Evolutionary conservation across 148 eudicot species (phyloP), one percentile per base, ranked within the genome.

Genomic region (Heliamphora exappendiculata): DNA sequence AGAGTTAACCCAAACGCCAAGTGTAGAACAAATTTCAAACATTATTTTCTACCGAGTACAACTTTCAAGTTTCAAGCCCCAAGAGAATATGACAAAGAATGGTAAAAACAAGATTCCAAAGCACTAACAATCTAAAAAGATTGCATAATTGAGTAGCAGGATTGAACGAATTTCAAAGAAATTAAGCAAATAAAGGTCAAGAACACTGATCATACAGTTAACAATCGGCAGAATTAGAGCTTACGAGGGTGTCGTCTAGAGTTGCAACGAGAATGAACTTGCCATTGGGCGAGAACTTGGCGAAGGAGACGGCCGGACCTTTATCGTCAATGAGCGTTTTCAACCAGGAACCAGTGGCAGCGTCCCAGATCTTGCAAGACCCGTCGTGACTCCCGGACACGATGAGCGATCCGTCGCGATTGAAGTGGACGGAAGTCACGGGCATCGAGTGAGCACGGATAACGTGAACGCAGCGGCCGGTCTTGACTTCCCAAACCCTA

Each of bases 251-350:
- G 80, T 92, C 87, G 71, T 95, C 96, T 3, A 95, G 82, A 3
- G 89, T 88, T 0, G 88, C 97, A 12, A 91, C 92, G 4, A 95
- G 99, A 47, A 95, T 89, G 66, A 92, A 91, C 85, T 89, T 95
- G 2, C 99, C 97, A 74, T 95, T 95, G 0, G 99, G 99, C 14
- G 99, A 95, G 70, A 95, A 92, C 87, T 89, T 91, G 0, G 94
- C 85, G 66, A 91, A 95, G 6, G 94, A 88, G 57, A 95, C 98
- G 0, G 86, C 91, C 16, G 88, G 89, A 29, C 55, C 70, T 70
- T 87, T 89, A 80, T 87, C 98, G 76, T 91, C 94, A 76, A 92
- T 85, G 69, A 92, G 78, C 33, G 87, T 87, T 86, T 88, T 95
- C 82, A 88, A 82, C 68, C 83, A 78, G 2, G 69, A 54, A 26